phyloP scores from a whole-genome alignment of 768 basidiomycete species.

The Lactarius akahatsu region DNA sequence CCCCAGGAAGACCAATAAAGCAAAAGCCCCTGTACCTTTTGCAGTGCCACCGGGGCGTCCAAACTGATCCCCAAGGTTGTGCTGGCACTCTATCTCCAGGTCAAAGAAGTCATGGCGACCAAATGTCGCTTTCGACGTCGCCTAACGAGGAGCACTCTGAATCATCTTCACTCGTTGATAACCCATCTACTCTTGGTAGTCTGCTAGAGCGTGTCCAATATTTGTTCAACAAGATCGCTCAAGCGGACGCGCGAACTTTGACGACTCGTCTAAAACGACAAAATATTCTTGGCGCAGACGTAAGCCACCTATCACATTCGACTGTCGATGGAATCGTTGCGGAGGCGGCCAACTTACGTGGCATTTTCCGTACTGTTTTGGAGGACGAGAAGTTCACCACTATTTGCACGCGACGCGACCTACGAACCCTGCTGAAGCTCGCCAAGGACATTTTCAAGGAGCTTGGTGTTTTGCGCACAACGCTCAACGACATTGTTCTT shows the following conservation, averaged over 20 bases:
- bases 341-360: conserved; percentile 68
- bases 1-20: conserved; percentile 5
- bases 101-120: conserved; percentile 29
- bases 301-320: conserved; percentile 79
- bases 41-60: conserved; percentile 48
- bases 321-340: conserved; percentile 73
- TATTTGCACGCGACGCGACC: conserved; percentile 72
- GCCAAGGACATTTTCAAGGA: conserved; percentile 83
- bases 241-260: conserved; percentile 84
- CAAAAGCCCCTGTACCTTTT: neutral
- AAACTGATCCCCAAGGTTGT: conserved; percentile 52
- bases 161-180: conserved; percentile 67
- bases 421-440: conserved; percentile 77
- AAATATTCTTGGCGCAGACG: conserved; percentile 79
- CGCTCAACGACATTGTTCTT: conserved; percentile 86
- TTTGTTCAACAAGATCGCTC: conserved; percentile 60
- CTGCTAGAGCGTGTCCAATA: conserved; percentile 63
- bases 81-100: conserved; percentile 35
- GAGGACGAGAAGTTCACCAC: conserved; percentile 72
- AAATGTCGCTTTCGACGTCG: conserved; percentile 42
- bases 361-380: conserved; percentile 67
- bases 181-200: conserved; percentile 48
- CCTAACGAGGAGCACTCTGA: conserved; percentile 67
- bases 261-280: conserved; percentile 91
- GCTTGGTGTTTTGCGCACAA: conserved; percentile 74